Evolutionary conservation across 768 basidiomycete species (phyloP).

Genomic region (Lactifluus hygrophoroides): DNA sequence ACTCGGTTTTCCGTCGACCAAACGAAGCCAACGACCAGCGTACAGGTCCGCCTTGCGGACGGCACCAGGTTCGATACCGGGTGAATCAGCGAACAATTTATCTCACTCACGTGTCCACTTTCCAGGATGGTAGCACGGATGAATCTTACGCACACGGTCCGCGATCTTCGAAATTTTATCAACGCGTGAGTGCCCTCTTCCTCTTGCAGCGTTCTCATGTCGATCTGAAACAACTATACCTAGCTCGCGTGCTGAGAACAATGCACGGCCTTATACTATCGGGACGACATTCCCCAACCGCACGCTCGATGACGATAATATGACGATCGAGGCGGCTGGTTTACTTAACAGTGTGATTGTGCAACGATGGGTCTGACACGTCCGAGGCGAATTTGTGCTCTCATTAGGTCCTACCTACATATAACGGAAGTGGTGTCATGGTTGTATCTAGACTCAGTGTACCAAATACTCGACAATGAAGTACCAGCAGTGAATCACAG

Average conservation of each 20-base stretch:
- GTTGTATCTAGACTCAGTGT: neutral
- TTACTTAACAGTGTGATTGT: slow-evolving; percentile 19
- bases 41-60: slow-evolving; percentile 87
- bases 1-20: slow-evolving; percentile 78
- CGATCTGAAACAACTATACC: neutral
- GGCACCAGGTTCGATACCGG: slow-evolving; percentile 59
- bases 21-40: slow-evolving; percentile 71
- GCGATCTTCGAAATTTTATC: slow-evolving; percentile 79
- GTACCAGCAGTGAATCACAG: too few relatives aligned
- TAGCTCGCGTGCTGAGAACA: slow-evolving; percentile 19
- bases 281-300: slow-evolving; percentile 21
- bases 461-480: neutral
- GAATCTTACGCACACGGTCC: slow-evolving; percentile 86
- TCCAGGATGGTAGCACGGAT: slow-evolving; percentile 70
- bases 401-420: too few relatives aligned
- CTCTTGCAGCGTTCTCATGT: neutral
- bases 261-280: slow-evolving; percentile 15
- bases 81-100: neutral
- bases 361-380: slow-evolving; percentile 20
- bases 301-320: slow-evolving; percentile 12
- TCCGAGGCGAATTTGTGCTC: neutral
- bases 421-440: neutral
- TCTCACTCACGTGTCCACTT: neutral
- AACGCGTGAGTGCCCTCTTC: slow-evolving; percentile 60
- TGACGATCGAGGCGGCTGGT: slow-evolving; percentile 19